Conservation (phyloP, 208 protist species). For the Tetramitus jugosus region DNA sequence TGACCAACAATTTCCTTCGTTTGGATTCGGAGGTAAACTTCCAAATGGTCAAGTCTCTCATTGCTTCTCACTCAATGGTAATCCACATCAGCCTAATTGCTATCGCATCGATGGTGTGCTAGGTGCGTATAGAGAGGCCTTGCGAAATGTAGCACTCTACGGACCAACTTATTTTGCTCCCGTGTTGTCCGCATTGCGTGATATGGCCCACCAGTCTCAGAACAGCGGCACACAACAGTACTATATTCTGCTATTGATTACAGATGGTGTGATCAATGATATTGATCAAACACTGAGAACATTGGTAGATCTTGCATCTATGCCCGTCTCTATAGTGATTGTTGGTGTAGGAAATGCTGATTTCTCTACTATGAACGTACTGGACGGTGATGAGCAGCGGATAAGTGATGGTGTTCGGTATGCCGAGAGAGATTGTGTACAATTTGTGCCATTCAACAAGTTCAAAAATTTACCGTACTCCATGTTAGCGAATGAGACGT, state of each 20-base stretch:
- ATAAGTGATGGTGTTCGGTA: constrained; percentile 28
- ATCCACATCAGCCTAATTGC: constrained; percentile 39
- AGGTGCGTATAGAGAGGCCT: constrained; percentile 44
- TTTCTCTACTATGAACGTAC: constrained; percentile 35
- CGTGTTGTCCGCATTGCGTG: constrained; percentile 25
- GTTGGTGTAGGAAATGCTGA: constrained; percentile 34
- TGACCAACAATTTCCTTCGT: constrained; percentile 30
- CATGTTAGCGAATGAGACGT: constrained; percentile 21
- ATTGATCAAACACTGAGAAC: constrained; percentile 26
- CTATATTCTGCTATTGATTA: constrained; percentile 17
- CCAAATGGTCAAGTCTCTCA: constrained; percentile 39
- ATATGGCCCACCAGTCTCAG: constrained; percentile 4
- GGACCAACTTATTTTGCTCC: constrained; percentile 60
- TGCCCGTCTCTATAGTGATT: constrained; percentile 30
- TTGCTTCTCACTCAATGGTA: constrained; percentile 45
- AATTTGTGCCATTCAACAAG: constrained; percentile 49
- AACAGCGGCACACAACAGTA: not conserved
- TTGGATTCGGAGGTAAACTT: constrained; percentile 42
- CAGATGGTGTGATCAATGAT: constrained; percentile 35
- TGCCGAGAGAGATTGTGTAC: constrained; percentile 37
- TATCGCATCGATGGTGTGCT: constrained; percentile 50
- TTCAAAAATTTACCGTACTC: constrained; percentile 32
- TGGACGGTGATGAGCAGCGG: constrained; percentile 36
- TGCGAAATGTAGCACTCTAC: constrained; percentile 43
- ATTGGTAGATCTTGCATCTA: constrained; percentile 27